Evolutionary conservation across 768 basidiomycete species (phyloP), one percentile per base, ranked within the genome.

Genomic region (Mycena rebaudengoi): DNA sequence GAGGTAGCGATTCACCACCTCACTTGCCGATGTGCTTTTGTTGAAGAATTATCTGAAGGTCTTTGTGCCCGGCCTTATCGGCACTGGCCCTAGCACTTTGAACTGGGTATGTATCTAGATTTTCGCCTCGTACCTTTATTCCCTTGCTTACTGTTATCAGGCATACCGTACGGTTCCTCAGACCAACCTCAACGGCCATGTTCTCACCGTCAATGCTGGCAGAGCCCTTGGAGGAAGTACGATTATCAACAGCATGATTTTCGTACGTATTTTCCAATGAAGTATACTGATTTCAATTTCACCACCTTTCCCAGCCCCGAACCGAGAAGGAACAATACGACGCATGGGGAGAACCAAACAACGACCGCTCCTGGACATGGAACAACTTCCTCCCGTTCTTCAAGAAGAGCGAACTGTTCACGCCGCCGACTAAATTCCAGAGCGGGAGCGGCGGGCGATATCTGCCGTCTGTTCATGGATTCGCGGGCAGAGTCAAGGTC

Each of bases 211-310:
- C 13, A 69, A 69, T 30, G 77, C 77, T 2, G 77, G 77, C 3
- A 88, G 86, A 69, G 83, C 84, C 16, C 79, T 91, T 25, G 88
- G 89, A 49, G 88, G 88, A 1, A 84, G 83, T 8, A 84, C 86
- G 8, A 83, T 87, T 8, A 82, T 88, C 60, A 91, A 91, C 74
- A 73, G 73, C 60, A 78, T 78, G 77, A 75, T 78, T 8, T 74
- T 75, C 52, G 77, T 76, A 35, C 23, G 75, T 64, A 33, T 20
- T 32, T 40, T 20, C 1, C 8, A 23, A 21, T 35, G n/a, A 20
- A 10, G 11, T 2, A 6, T 1, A 10, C 21, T 18, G 10, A 30
- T 12, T 41, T 39, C 25, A 66, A 37, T 8, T 12, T 6, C 33
- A 5, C 28, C 7, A 10, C 16, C 8, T 5, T 18, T 30, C 2